Evolutionary conservation across 257 asterid species (phyloP).

Genomic region (Ophiorrhiza pumila): DNA sequence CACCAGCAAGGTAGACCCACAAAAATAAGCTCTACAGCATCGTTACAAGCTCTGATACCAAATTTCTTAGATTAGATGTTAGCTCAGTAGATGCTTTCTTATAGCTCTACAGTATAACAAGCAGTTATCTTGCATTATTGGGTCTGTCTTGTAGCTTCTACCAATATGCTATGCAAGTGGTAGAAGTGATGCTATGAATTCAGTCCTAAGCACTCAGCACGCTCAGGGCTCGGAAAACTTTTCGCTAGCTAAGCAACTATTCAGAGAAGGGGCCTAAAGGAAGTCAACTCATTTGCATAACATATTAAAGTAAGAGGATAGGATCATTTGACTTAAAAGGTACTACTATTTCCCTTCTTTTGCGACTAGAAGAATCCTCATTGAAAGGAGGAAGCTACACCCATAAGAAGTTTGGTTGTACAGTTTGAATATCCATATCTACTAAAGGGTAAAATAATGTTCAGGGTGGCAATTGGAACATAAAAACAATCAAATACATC

Average conservation of each 20-base stretch:
- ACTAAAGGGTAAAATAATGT: background rate
- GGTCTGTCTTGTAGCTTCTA: no score
- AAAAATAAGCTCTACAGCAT: background rate
- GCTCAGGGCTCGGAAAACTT: background rate
- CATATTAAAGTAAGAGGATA: conserved; percentile 33
- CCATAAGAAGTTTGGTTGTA: background rate
- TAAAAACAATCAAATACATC: background rate
- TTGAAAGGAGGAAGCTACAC: no score
- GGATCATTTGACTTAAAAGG: background rate
- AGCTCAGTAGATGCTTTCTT: background rate
- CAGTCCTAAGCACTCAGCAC: no score
- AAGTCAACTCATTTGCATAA: conserved; percentile 36
- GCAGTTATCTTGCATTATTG: background rate
- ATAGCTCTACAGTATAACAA: background rate
- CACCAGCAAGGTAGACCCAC: background rate
- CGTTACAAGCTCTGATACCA: background rate
- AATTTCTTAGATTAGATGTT: background rate
- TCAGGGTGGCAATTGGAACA: background rate
- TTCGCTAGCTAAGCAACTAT: background rate
- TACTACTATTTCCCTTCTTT: background rate
- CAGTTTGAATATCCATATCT: background rate
- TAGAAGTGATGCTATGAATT: no score
- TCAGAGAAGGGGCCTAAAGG: background rate
- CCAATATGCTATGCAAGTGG: no score
- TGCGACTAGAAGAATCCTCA: background rate